These are phyloP conservation scores for Hypoxylon sp. DNA, from an alignment of 2,329 filamentous ascomycete species.

Conservation along the genomic window DNA sequence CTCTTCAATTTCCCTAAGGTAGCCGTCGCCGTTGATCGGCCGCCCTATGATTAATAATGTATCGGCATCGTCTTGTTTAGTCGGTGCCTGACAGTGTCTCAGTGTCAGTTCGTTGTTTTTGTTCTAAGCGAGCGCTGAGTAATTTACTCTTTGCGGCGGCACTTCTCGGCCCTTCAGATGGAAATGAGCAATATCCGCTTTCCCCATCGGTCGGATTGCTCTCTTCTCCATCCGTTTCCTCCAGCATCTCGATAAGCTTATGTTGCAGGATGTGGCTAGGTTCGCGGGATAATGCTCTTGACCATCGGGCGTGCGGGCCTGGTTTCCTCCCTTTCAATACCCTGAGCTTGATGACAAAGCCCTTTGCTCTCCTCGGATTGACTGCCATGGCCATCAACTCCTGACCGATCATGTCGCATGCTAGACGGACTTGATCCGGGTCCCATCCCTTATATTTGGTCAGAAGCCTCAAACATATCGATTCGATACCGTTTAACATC, in stretches of 20 bases:
- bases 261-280: slow-evolving; percentile 44
- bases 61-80: slow-evolving; percentile 10
- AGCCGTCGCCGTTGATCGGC: background rate
- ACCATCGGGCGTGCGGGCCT: slow-evolving; percentile 50
- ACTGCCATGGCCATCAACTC: slow-evolving; percentile 66
- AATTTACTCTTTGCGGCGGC: slow-evolving; percentile 28
- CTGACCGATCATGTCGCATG: slow-evolving; percentile 63
- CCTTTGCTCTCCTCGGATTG: slow-evolving; percentile 60
- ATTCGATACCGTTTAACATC: slow-evolving; percentile 67
- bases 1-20: slow-evolving; percentile 6
- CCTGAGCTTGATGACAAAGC: slow-evolving; percentile 64
- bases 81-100: slow-evolving; percentile 17
- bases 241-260: slow-evolving; percentile 47
- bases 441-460: slow-evolving; percentile 69
- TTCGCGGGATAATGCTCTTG: slow-evolving; percentile 48
- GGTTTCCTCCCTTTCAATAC: slow-evolving; percentile 68
- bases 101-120: slow-evolving; percentile 11
- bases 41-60: slow-evolving; percentile 2
- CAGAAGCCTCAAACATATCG: slow-evolving; percentile 64
- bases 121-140: slow-evolving; percentile 16
- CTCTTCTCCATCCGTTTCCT: slow-evolving; percentile 36
- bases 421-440: slow-evolving; percentile 62
- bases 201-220: slow-evolving; percentile 39
- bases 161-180: slow-evolving; percentile 24
- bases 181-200: slow-evolving; percentile 37